These are phyloP conservation scores for Voacanga thouarsii DNA, from an alignment of 257 asterid genomes.

Conservation along the genomic window DNA sequence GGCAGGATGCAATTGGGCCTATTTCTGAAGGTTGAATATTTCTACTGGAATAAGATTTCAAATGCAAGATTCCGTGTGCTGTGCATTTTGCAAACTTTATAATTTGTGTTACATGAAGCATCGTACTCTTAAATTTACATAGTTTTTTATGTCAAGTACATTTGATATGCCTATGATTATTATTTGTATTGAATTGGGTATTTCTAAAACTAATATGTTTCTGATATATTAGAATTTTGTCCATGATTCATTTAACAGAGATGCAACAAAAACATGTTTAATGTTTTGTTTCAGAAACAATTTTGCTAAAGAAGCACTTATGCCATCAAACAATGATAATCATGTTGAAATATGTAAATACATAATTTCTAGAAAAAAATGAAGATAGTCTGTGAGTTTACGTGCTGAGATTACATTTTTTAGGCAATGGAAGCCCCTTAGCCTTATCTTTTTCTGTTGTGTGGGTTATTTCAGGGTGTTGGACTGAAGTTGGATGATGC, in stretches of 20 bases:
- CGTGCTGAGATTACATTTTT: background rate
- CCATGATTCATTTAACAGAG: background rate
- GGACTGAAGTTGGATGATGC: slow-evolving; percentile 98
- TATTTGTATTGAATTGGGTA: background rate
- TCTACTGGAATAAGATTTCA: background rate
- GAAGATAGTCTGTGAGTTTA: background rate
- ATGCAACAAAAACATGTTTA: background rate
- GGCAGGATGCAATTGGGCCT: slow-evolving; percentile 95
- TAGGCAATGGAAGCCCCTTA: background rate
- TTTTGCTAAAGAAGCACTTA: background rate
- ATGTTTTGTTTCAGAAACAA: background rate
- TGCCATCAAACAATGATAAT: background rate
- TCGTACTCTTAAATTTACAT: background rate
- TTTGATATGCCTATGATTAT: background rate
- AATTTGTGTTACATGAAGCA: background rate
- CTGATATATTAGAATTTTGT: background rate
- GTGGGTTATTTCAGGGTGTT: slow-evolving; percentile 54
- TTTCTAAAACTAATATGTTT: background rate
- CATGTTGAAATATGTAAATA: background rate
- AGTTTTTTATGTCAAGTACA: background rate
- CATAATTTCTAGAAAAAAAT: background rate
- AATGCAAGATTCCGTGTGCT: background rate
- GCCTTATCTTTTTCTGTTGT: background rate
- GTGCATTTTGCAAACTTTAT: background rate
- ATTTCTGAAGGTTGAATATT: slow-evolving; percentile 73